phyloP scores from a whole-genome alignment of 2,329 filamentous ascomycete genomes.

The Fusarium foetens region DNA sequence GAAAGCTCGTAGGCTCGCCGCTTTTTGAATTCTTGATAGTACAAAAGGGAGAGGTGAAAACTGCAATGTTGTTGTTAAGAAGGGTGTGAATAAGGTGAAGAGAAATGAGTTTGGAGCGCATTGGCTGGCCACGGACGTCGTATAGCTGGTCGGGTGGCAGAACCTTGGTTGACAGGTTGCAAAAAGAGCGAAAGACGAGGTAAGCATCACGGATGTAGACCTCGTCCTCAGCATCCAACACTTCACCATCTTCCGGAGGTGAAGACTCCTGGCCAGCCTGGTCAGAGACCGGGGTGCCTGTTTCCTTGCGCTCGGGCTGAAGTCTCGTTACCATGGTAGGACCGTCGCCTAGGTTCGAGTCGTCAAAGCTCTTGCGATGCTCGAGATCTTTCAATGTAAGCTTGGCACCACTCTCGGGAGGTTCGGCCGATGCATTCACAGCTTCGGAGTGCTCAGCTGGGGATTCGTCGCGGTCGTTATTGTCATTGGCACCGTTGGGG shows the following conservation, averaged over 20 bases:
- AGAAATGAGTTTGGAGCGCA: conserved; percentile 96
- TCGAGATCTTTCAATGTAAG: conserved; percentile 75
- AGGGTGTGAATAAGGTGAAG: conserved; percentile 95
- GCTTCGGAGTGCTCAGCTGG: conserved; percentile 47
- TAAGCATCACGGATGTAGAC: conserved; percentile 98
- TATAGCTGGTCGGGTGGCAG: conserved; percentile 90
- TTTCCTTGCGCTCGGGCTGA: conserved; percentile 58
- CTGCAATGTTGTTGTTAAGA: conserved; percentile 89
- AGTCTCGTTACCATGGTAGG: conserved; percentile 74
- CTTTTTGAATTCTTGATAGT: conserved; percentile 92
- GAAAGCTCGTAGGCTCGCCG: conserved; percentile 87
- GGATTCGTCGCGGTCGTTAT: conserved; percentile 51
- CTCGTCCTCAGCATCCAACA: conserved; percentile 82
- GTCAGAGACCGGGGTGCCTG: conserved; percentile 60
- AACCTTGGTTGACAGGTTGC: conserved; percentile 94
- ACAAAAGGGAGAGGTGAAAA: conserved; percentile 91
- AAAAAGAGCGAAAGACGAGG: conserved; percentile 95
- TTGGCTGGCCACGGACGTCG: conserved; percentile 91
- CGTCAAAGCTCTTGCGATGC: conserved; percentile 74
- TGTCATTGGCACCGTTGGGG: conserved; percentile 51
- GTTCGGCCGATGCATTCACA: conserved; percentile 37
- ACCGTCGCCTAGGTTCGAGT: conserved; percentile 73
- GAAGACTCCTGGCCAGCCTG: conserved; percentile 65
- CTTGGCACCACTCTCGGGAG: conserved; percentile 59
- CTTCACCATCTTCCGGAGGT: conserved; percentile 66